phyloP scores from a whole-genome alignment of 73 alveolate species.

The Paramecium sexaurelia region DNA sequence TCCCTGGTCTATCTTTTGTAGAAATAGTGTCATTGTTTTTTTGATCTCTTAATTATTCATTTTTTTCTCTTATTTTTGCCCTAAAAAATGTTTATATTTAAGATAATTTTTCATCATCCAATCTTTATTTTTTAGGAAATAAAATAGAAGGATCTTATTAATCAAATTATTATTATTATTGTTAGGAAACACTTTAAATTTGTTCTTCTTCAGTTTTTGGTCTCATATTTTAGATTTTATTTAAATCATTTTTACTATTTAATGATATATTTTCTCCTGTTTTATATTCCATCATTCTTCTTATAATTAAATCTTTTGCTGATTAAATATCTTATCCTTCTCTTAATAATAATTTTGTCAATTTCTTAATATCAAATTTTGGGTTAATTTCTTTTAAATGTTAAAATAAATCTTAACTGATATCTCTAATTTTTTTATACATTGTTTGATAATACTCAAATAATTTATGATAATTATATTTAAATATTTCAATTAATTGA shows the following conservation, averaged over 20 bases:
- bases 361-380: constrained; percentile 6
- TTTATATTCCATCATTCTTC: constrained; percentile 44
- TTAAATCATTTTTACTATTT: neutral
- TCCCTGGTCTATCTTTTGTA: neutral
- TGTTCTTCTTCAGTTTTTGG: constrained; percentile 37
- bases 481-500: neutral
- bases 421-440: constrained; percentile 7
- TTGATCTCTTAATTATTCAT: neutral
- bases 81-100: constrained; percentile 27
- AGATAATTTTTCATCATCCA: neutral
- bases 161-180: neutral
- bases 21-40: neutral
- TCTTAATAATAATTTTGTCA: neutral
- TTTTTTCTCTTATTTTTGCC: neutral
- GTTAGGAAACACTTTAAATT: neutral
- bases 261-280: neutral
- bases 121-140: neutral
- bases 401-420: neutral
- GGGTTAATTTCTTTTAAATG: constrained; percentile 38
- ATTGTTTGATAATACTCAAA: neutral
- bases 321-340: constrained; percentile 33
- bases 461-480: neutral
- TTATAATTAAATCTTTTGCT: constrained; percentile 32
- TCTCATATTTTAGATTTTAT: neutral
- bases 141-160: neutral